These are phyloP conservation scores for Lophiotrema nucula DNA, from an alignment of 495 filamentous ascomycete genomes.

Conservation along the genomic window DNA sequence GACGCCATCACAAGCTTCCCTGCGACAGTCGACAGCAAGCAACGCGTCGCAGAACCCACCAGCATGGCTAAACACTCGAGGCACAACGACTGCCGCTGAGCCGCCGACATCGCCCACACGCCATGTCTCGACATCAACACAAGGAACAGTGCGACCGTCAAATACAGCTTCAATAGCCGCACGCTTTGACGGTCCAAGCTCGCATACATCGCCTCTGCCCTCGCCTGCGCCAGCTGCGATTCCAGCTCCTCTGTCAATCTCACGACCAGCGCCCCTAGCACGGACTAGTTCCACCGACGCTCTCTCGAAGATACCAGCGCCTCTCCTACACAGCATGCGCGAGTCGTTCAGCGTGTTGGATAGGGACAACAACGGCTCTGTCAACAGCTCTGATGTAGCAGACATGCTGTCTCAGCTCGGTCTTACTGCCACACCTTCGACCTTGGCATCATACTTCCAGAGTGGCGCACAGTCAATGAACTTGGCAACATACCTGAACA, in stretches of 20 bases:
- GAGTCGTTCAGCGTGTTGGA: conserved; percentile 88
- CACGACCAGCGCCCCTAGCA: conserved; percentile 1
- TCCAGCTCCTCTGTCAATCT: no score
- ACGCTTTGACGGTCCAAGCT: conserved; percentile 16
- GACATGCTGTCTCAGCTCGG: conserved; percentile 77
- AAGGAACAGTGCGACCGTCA: conserved; percentile 12
- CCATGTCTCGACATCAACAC: conserved; percentile 24
- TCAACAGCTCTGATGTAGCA: conserved; percentile 73
- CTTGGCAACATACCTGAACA: conserved; percentile 79
- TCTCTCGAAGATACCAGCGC: conserved; percentile 36
- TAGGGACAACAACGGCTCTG: conserved; percentile 70
- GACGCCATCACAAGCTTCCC: conserved; percentile 50
- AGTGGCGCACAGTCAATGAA: conserved; percentile 73
- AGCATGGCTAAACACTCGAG: conserved; percentile 33
- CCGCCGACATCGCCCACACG: conserved; percentile 29
- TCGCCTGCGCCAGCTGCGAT: background rate
- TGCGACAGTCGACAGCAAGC: conserved; percentile 25
- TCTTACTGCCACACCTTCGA: conserved; percentile 54
- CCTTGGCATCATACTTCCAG: conserved; percentile 78
- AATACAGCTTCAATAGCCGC: conserved; percentile 21
- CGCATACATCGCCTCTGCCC: background rate
- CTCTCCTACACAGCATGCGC: conserved; percentile 55
- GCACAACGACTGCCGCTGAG: conserved; percentile 28
- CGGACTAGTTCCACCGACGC: conserved; percentile 29
- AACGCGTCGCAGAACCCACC: conserved; percentile 27